Evolutionary conservation across 208 protist genomes (phyloP).

Genomic region (Acanthamoeba culbertsoni): DNA sequence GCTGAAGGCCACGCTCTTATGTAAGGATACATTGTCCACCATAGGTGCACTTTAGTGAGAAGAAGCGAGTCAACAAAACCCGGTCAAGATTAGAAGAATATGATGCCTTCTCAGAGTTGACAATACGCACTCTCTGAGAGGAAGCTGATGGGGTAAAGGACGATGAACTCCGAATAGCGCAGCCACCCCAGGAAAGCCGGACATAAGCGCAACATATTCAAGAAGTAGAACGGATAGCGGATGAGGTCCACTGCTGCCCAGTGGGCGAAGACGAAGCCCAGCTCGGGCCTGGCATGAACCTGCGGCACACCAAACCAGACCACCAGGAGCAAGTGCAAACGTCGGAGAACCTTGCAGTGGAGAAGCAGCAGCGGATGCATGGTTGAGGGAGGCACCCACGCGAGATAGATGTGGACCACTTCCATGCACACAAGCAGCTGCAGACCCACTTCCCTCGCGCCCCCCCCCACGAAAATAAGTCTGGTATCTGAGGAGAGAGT

Average conservation of each 20-base stretch:
- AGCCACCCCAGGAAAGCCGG: neutral
- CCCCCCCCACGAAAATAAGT: neutral
- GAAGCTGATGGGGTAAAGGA: constrained; percentile 33
- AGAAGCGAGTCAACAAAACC: neutral
- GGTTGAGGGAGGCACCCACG: neutral
- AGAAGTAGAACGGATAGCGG: constrained; percentile 8
- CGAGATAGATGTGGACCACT: neutral
- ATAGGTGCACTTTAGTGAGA: neutral
- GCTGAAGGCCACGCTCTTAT: neutral
- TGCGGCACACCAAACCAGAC: neutral
- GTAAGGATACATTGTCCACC: neutral
- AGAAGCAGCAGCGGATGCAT: neutral
- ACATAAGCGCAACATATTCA: neutral
- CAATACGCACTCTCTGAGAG: neutral
- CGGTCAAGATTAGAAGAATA: too few species aligned
- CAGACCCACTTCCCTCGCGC: neutral
- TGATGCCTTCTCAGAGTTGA: neutral
- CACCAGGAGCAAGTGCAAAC: neutral
- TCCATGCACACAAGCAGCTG: neutral
- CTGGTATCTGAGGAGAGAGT: neutral
- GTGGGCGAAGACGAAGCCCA: neutral
- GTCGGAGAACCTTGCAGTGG: neutral
- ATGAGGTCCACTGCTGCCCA: neutral
- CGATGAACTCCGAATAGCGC: constrained; percentile 25
- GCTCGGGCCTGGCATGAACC: neutral